Evolutionary conservation across 352 stramenopile species (phyloP), one percentile per base, ranked within the genome.

Genomic region (Phytophthora quininea): DNA sequence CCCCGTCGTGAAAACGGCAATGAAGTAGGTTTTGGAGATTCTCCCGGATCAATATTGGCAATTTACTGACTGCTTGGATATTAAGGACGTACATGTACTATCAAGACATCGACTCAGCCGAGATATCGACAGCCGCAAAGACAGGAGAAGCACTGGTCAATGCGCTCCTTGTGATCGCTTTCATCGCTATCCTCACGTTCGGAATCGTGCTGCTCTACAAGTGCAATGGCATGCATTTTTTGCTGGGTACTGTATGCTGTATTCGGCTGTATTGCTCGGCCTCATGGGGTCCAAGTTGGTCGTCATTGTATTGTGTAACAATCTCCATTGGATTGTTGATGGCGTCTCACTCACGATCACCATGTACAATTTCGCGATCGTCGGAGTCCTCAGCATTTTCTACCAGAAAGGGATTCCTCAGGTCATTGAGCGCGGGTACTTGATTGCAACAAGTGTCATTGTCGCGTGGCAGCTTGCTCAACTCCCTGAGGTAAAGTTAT

Each of bases 391-490:
- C 32, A 84, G 79, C 52, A 93, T 97, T 54, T 97, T 97, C 35
- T 96, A 94, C 64, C 88, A 92, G 47, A 88, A 86, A 27, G 86
- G 84, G 6, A 93, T 97, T 53, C 89, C 92, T 1, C 31, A 71
- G 2, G 6, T 82, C 47, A 53, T 98, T 8, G 96, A 94, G 35
- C 93, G 98, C 64, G 77, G 70, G 4, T 99, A 98, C 71, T 78
- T 99, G 4, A 78, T 99, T 43, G 63, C 74, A 14, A 97, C 91
- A 9, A 98, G 91, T 58, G 92, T 99, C 14, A 97, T 99, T 67
- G 91, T 99, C 48, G 92, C 95, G 5, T 99, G 96, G 95, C 95
- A 99, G 56, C 77, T 99, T 27, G 93, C 89, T 3, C 91, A 98
- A 62, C 88, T 99, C n/a, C 93, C 97, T 31, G 88, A 98, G 97